A percentile compares a stretch with the other conserved stretches of the same genome.
phyloP scores from a whole-genome alignment of 768 basidiomycete species.

The Mycena indigotica region DNA sequence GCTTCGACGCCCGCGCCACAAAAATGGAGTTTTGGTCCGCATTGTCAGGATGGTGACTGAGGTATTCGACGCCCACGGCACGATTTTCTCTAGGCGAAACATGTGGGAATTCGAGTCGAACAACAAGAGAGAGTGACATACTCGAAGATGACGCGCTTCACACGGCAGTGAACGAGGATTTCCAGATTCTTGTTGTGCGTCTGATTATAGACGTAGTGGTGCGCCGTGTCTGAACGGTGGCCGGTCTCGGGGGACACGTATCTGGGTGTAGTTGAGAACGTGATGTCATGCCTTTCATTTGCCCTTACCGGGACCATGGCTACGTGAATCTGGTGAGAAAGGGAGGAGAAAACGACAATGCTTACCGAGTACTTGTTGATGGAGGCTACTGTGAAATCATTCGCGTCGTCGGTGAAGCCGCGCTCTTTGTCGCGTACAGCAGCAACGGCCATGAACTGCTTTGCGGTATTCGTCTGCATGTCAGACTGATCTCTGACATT shows the following conservation, averaged over 20 bases:
- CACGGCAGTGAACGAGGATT: conserved; percentile 43
- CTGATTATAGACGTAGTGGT: conserved; percentile 54
- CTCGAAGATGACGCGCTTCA: conserved; percentile 54
- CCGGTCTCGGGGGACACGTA: conserved; percentile 60
- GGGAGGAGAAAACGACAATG: not conserved
- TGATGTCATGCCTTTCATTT: not conserved
- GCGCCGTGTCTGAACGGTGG: conserved; percentile 57
- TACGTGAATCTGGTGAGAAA: conserved; percentile 22
- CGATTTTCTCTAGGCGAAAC: conserved; percentile 35
- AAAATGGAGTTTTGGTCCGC: conserved; percentile 26
- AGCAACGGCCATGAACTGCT: conserved; percentile 51
- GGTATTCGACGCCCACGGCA: conserved; percentile 57
- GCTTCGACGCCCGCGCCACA: conserved; percentile 37
- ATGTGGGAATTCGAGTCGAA: not conserved
- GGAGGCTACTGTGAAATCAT: conserved; percentile 39
- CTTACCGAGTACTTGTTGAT: conserved; percentile 52
- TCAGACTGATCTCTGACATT: conserved; percentile 24
- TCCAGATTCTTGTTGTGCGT: conserved; percentile 43
- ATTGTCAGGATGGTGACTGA: conserved; percentile 35
- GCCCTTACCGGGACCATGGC: conserved; percentile 55
- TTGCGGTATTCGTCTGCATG: conserved; percentile 40
- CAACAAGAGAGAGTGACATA: conserved; percentile 24
- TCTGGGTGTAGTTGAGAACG: conserved; percentile 32
- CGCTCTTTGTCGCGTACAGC: conserved; percentile 50
- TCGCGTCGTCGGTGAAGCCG: conserved; percentile 46